Base-by-base conservation (phyloP, 192 early-diverging fungal genomes). In the Rhizophagus clarus region DNA sequence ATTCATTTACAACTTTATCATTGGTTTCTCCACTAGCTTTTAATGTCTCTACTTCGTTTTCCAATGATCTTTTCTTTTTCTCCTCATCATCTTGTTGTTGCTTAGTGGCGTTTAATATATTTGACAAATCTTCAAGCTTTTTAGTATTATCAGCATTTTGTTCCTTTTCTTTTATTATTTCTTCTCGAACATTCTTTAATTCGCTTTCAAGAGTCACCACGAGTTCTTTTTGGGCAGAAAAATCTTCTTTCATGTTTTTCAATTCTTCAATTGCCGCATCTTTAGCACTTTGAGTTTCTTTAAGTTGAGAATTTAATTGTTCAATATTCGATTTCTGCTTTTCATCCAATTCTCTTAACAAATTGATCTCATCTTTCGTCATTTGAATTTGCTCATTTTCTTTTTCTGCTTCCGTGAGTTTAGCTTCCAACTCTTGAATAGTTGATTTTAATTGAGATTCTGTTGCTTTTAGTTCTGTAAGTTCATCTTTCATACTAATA, bases 351-450 rank as follows among this genome's bases (percentile, higher is more conserved):
- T 76, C 22, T 42, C 12, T 63, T 20, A 42, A 42, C 8, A 45
- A 7, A 29, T 32, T 63, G 12, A 76, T 6, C 32, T 61, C 74
- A 12, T 74, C 61, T 76, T 76, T 76, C 9, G 64, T 34, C 24
- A 24, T 3, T 76, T 61, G 61, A 22, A 64, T 20, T 56, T 63
- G 37, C 15, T 62, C 17, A 40, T 60, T 40, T 62, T 76, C 47
- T 3, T 63, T 31, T 63, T 76, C 20, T 22, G 61, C 61, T 40
- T n/a, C 15, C 6, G 40, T 11, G 45, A 72, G 71, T 22, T 72
- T 72, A 49, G 11, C 3, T 62, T 76, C 74, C n/a, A 63, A 61
- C 2, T 76, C 74, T 76, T 76, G 31, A 61, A 63, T 40, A 28
- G 56, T 76, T 26, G 61, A 17, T 34, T 4, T 28, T 42, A 76